These are phyloP conservation scores for Inga leiocalycina DNA, from an alignment of 306 rosid genomes.

Conservation along the genomic window DNA sequence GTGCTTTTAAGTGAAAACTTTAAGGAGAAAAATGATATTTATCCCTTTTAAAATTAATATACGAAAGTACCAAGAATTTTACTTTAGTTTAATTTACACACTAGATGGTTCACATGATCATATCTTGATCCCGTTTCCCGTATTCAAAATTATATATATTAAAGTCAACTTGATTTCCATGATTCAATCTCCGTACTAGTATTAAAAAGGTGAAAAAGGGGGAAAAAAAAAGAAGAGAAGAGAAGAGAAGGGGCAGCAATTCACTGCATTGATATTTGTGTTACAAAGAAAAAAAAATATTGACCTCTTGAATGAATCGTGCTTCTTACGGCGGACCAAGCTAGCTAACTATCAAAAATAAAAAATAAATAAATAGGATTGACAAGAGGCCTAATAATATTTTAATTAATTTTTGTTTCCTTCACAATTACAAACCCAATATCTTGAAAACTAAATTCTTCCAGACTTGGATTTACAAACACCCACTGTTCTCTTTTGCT, in stretches of 20 bases:
- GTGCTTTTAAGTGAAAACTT: too few relatives aligned
- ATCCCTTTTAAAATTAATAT: too few relatives aligned
- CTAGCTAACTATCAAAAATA: constrained; percentile 31
- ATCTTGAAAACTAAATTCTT: not conserved
- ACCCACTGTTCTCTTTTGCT: not conserved
- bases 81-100: too few relatives aligned
- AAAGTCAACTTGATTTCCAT: not conserved
- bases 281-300: constrained; percentile 15
- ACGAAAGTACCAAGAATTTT: too few relatives aligned
- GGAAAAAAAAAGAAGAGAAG: not conserved
- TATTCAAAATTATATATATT: not conserved
- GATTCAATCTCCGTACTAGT: not conserved
- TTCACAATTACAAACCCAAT: constrained; percentile 4
- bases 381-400: not conserved
- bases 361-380: constrained; percentile 1
- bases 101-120: too few relatives aligned
- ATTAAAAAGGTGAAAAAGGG: not conserved
- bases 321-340: constrained; percentile 35
- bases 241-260: constrained; percentile 9
- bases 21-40: fast-evolving
- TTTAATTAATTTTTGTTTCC: not conserved
- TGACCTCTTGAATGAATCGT: not conserved
- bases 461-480: constrained; percentile 24
- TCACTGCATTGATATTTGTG: constrained; percentile 39
- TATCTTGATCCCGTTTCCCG: not conserved